Conservation (phyloP, 1,139 yeast species). For the Candida buenavistaensis region DNA sequence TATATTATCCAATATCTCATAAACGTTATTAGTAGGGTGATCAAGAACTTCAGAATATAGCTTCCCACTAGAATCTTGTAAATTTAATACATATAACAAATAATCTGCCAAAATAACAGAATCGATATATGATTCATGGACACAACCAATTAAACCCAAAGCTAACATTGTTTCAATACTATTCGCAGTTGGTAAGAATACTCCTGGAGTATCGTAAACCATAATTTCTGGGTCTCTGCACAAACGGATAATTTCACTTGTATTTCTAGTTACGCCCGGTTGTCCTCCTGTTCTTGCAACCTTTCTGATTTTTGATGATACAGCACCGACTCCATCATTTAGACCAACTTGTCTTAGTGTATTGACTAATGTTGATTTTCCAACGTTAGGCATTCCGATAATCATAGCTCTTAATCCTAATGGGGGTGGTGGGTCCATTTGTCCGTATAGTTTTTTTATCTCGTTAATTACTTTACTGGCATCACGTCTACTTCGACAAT, state of each 20-base stretch:
- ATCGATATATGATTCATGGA: constrained; percentile 70
- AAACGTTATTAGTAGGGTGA: constrained; percentile 75
- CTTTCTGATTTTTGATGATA: constrained; percentile 47
- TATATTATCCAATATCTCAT: constrained; percentile 57
- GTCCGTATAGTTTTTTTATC: constrained; percentile 43
- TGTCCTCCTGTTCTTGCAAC: constrained; percentile 86
- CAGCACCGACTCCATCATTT: constrained; percentile 12
- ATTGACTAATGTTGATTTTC: constrained; percentile 88
- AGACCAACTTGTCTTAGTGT: constrained; percentile 61
- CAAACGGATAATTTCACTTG: constrained; percentile 75
- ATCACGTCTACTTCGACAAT: constrained; percentile 56
- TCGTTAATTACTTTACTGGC: constrained; percentile 50
- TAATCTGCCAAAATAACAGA: constrained; percentile 89
- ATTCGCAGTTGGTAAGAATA: constrained; percentile 74
- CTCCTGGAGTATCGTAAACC: constrained; percentile 92
- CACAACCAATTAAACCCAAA: constrained; percentile 74
- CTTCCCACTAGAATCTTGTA: constrained; percentile 52
- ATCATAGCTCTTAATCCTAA: constrained; percentile 75
- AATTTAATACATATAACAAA: constrained; percentile 69
- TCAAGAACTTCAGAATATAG: constrained; percentile 48
- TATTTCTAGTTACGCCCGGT: constrained; percentile 86
- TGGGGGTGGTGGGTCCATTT: constrained; percentile 70
- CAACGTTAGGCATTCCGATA: constrained; percentile 98
- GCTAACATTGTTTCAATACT: constrained; percentile 73
- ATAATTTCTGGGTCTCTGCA: constrained; percentile 63